These are phyloP conservation scores for Debaryomyces robertsiae DNA, from an alignment of 1,139 yeast genomes.

Conservation along the genomic window DNA sequence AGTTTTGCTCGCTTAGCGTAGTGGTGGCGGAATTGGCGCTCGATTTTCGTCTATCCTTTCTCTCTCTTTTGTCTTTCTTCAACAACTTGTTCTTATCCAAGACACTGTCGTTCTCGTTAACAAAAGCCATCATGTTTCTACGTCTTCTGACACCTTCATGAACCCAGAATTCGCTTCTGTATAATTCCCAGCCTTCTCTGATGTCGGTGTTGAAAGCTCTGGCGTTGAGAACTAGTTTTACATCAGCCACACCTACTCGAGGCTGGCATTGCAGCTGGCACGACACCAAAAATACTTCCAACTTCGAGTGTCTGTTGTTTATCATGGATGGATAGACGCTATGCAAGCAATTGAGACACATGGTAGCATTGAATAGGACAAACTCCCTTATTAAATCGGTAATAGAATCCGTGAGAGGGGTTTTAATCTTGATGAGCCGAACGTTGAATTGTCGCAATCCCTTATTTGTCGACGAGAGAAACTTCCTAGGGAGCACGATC, in stretches of 20 bases:
- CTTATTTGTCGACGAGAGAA: slow-evolving; percentile 78
- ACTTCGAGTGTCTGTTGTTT: slow-evolving; percentile 34
- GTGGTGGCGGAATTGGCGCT: slow-evolving; percentile 11
- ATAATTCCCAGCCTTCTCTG: slow-evolving; percentile 94
- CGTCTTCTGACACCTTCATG: slow-evolving; percentile 77
- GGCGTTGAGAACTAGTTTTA: slow-evolving; percentile 77
- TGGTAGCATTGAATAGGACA: slow-evolving; percentile 35
- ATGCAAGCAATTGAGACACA: slow-evolving; percentile 32
- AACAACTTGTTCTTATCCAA: slow-evolving; percentile 29
- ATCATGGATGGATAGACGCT: slow-evolving; percentile 38
- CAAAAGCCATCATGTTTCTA: slow-evolving; percentile 41
- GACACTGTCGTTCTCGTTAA: slow-evolving; percentile 19
- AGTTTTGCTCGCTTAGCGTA: slow-evolving; percentile 32
- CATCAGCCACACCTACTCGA: slow-evolving; percentile 48
- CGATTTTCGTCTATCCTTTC: slow-evolving; percentile 39
- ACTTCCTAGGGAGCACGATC: slow-evolving; percentile 77
- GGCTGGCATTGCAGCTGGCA: slow-evolving; percentile 53
- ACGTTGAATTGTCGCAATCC: slow-evolving; percentile 84
- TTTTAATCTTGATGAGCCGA: slow-evolving; percentile 69
- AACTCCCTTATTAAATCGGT: slow-evolving; percentile 49
- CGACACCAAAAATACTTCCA: slow-evolving; percentile 46
- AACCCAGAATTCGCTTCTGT: slow-evolving; percentile 91
- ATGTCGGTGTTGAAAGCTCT: slow-evolving; percentile 80
- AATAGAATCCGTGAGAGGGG: slow-evolving; percentile 55
- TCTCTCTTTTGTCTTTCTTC: slow-evolving; percentile 40